Base-by-base conservation (phyloP, 495 filamentous ascomycete species). In the Podospora didyma region DNA sequence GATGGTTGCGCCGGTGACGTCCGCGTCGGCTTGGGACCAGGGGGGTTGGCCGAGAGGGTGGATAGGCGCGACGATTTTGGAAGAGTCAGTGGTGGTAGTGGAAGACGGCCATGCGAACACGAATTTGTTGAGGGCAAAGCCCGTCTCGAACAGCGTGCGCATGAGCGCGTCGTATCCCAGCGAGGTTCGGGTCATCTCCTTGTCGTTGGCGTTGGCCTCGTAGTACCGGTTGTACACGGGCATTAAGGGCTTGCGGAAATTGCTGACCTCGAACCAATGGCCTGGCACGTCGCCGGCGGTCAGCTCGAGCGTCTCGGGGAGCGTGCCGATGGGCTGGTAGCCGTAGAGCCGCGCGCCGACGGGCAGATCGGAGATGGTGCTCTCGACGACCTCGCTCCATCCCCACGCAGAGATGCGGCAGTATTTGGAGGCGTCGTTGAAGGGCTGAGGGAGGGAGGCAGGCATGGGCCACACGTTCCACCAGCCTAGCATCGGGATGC, bases 371-470 rank as follows among this genome's bases (percentile, higher is more conserved):
- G 57, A 44, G 24, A 71, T 68, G 0, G 68, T 82, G 51, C 71
- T 78, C 28, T 82, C 79, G 23, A 75, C 56, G 3, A 85, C 75
- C 10, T 70, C 67, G 9, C 72, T 78, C 61, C 75, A 83, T 0
- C 84, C 82, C 82, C 84, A 86, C 16, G 74, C 77, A 23, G 77
- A 76, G 23, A 79, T 76, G 46, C 82, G 78, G 21, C 79, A 80
- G 68, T 80, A 85, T 2, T 63, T 57, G 11, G 66, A 39, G 5
- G 56, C 26, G 61, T 84, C 76, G 58, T 79, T 76, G 66, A 79
- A 83, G 10, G 80, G 76, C 0, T 70, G 70, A n/a, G 82, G 81
- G 1, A 74, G 72, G 7, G 65, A 56, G 1, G 62, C 49, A n/a
- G 68, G 50, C 42, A 53, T 31, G 16, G 34, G 31, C 63, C 74